Evolutionary conservation across 306 rosid genomes (phyloP).

Genomic region (Calophaca sinica): DNA sequence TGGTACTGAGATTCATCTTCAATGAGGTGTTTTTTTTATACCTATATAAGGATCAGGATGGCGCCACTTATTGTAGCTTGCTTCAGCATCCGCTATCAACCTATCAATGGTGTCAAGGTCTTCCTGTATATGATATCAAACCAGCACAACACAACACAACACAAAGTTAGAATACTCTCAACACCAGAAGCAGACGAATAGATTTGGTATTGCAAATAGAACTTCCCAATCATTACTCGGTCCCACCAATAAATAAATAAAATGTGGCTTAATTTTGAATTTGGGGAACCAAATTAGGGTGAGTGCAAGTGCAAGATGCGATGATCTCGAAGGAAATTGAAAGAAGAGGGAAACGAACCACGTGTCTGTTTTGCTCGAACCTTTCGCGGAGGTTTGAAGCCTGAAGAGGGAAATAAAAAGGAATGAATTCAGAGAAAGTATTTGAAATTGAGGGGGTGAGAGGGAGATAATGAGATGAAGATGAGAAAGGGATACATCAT

Average conservation of each 20-base stretch:
- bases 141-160: slow-evolving; percentile 32
- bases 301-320: not conserved
- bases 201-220: not conserved
- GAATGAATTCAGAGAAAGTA: slow-evolving; percentile 5
- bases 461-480: not conserved
- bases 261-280: not conserved
- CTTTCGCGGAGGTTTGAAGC: slow-evolving; percentile 86
- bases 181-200: not conserved
- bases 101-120: slow-evolving; percentile 86
- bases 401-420: slow-evolving; percentile 49
- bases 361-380: slow-evolving; percentile 76
- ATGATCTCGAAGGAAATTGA: not conserved
- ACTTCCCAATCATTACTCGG: not conserved
- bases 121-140: slow-evolving; percentile 57
- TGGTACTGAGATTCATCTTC: not conserved
- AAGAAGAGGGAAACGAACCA: slow-evolving; percentile 63
- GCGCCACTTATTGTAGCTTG: slow-evolving; percentile 81
- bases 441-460: not conserved
- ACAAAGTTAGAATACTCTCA: not conserved
- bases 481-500: slow-evolving; percentile 57
- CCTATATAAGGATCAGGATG: slow-evolving; percentile 99
- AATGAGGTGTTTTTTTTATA: slow-evolving; percentile 34
- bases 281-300: slow-evolving; percentile 10
- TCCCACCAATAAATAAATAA: not conserved
- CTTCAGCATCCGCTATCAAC: slow-evolving; percentile 78